Evolutionary conservation across 1,284 basidiomycete species (phyloP).

Genomic region (Vanrija pseudolonga): DNA sequence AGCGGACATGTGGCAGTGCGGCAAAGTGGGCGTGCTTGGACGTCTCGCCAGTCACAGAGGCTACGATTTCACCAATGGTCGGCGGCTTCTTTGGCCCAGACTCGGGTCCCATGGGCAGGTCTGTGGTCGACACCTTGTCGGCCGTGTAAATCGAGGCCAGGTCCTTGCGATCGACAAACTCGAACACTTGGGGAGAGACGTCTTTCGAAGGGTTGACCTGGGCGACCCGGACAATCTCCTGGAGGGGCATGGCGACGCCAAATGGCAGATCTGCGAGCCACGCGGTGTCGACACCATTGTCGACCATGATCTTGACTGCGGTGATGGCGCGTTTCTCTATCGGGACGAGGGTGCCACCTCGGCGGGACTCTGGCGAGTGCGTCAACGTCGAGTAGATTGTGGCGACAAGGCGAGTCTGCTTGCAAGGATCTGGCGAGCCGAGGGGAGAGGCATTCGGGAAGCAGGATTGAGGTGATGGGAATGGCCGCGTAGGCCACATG

Average conservation of each 20-base stretch:
- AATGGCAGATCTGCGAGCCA: slow-evolving; percentile 58
- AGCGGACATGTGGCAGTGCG: slow-evolving; percentile 62
- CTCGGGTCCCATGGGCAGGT: slow-evolving; percentile 17
- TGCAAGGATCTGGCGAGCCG: slow-evolving; percentile 19
- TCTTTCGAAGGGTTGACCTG: slow-evolving; percentile 70
- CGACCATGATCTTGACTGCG: slow-evolving; percentile 62
- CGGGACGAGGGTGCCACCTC: neutral
- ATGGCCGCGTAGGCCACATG: slow-evolving; percentile 17
- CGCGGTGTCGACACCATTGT: slow-evolving; percentile 53
- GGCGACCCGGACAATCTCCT: slow-evolving; percentile 75
- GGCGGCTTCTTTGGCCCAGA: slow-evolving; percentile 10
- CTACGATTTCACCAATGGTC: slow-evolving; percentile 20
- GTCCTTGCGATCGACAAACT: slow-evolving; percentile 74
- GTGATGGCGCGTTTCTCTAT: slow-evolving; percentile 53
- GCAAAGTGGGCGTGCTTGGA: slow-evolving; percentile 11
- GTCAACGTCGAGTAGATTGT: slow-evolving; percentile 24
- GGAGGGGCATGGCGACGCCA: slow-evolving; percentile 71
- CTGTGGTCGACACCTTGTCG: slow-evolving; percentile 9
- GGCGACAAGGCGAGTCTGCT: slow-evolving; percentile 19
- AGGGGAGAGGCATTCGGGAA: slow-evolving; percentile 55
- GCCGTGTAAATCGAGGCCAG: slow-evolving; percentile 49
- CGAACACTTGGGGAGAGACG: slow-evolving; percentile 69
- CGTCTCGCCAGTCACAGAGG: slow-evolving; percentile 3
- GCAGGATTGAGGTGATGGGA: slow-evolving; percentile 23
- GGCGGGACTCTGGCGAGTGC: slow-evolving; percentile 45